phyloP scores from a whole-genome alignment of 129 eudicot species.

The Solidago caesia region DNA sequence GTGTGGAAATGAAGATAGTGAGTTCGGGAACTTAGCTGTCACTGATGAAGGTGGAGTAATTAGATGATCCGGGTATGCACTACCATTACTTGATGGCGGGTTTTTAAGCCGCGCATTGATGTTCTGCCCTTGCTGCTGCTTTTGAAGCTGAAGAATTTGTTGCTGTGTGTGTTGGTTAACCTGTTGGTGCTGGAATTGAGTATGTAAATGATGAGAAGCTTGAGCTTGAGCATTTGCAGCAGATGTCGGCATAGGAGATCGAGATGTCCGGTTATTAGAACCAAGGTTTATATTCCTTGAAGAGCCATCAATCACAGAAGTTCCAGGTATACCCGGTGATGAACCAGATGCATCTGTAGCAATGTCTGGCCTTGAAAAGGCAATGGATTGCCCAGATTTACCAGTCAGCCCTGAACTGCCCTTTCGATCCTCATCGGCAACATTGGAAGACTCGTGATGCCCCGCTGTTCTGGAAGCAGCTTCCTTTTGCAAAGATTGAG shows the following conservation, averaged over 20 bases:
- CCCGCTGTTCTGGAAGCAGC: conserved; percentile 53
- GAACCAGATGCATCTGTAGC: conserved; percentile 43
- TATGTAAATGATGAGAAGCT: conserved; percentile 40
- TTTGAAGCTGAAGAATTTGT: conserved; percentile 51
- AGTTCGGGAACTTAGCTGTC: conserved; percentile 59
- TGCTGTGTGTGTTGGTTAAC: conserved; percentile 46
- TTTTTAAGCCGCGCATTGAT: conserved; percentile 48
- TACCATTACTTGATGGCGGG: conserved; percentile 56
- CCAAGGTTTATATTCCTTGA: conserved; percentile 50
- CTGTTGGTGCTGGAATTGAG: conserved; percentile 52
- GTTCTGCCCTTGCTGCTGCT: conserved; percentile 44
- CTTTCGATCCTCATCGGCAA: conserved; percentile 69
- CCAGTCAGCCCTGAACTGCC: conserved; percentile 31
- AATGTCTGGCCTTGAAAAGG: conserved; percentile 72
- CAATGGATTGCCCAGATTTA: conserved; percentile 75
- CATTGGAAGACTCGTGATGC: conserved; percentile 42
- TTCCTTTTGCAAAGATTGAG: conserved; percentile 66
- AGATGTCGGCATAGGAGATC: conserved; percentile 44
- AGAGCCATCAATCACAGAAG: conserved; percentile 63
- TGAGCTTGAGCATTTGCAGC: conserved; percentile 36
- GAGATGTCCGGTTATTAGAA: conserved; percentile 46
- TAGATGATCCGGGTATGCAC: conserved; percentile 50
- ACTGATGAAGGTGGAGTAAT: conserved; percentile 50
- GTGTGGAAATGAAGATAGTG: conserved; percentile 52
- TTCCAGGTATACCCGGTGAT: conserved; percentile 40